Conservation (phyloP, 2,329 filamentous ascomycete species). For the Diaporthe sp. region DNA sequence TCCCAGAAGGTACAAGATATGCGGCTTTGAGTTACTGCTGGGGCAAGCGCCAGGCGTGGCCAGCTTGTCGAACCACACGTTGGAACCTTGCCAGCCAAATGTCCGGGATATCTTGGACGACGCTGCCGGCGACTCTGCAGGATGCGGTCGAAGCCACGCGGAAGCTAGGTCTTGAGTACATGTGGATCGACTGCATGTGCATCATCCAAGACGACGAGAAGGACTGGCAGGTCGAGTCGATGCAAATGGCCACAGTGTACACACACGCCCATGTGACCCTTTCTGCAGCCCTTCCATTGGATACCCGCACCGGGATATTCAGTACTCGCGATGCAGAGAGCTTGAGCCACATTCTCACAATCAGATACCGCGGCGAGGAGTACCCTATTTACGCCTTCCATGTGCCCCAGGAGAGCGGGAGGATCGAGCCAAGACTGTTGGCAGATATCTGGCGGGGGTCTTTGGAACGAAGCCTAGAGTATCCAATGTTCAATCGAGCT, state of each 20-base stretch:
- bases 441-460: background rate
- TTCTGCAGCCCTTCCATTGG: background rate
- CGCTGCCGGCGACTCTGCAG: constrained; percentile 9
- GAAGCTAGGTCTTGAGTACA: constrained; percentile 9
- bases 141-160: constrained; percentile 17
- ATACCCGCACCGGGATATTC: background rate
- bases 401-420: constrained; percentile 7
- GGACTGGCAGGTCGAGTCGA: constrained; percentile 15
- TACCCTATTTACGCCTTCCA: constrained; percentile 1
- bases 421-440: background rate
- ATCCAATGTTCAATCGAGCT: constrained; percentile 9
- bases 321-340: background rate
- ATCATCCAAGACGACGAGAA: constrained; percentile 37
- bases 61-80: constrained; percentile 9
- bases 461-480: background rate
- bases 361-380: background rate
- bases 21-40: constrained; percentile 32
- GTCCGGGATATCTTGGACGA: background rate
- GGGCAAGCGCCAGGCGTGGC: constrained; percentile 9
- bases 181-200: constrained; percentile 34
- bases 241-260: constrained; percentile 26
- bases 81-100: background rate
- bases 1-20: background rate
- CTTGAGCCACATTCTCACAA: background rate
- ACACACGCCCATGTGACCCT: constrained; percentile 18